Base-by-base conservation (phyloP, 768 basidiomycete species). In the Grammothele lineata region DNA sequence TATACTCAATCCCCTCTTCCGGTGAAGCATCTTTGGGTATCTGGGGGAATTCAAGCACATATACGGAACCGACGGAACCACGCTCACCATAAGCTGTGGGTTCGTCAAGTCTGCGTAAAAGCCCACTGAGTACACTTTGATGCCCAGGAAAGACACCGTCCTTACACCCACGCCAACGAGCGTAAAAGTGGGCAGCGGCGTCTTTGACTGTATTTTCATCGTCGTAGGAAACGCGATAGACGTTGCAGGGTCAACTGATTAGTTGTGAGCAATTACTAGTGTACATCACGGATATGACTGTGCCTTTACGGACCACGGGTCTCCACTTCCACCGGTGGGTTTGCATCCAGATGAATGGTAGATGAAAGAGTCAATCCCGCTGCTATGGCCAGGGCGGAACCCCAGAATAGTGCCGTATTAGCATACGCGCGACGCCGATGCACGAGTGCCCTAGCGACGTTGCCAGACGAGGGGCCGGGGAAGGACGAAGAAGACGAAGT, bases 121-220 rank as follows among this genome's bases (percentile, higher is more conserved):
- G 2, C 79, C 93, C 26, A 91, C 81, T 10, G 86, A 87, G 66
- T 96, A 96, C 14, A 95, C 92, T 60, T 89, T 82, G 53, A 96
- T 78, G 6, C 83, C 76, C 32, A 95, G 72, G 66, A 96, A 92
- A 12, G 91, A 92, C 24, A 96, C 92, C 0, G 84, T 89, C 40
- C 93, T 74, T 32, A 92, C 90, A 19, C 93, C 93, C 1, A 91
- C 69, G 5, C 93, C 93, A 17, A 96, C 68, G 5, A 95, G 75
- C 10, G 80, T 76, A 57, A 89, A 77, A 2, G 75, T 66, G 8
- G 86, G 80, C 5, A 79, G 64, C 9, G 78, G 75, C 14, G 77
- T 65, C 56, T 81, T 85, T 25, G 85, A 78, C 17, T 83, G 81
- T 18, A 88, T 72, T 15, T 60, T 72, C 19, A 92, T 68, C 4